phyloP scores from a whole-genome alignment of 2,329 filamentous ascomycete species.

The Pestalotiopsis sp. region DNA sequence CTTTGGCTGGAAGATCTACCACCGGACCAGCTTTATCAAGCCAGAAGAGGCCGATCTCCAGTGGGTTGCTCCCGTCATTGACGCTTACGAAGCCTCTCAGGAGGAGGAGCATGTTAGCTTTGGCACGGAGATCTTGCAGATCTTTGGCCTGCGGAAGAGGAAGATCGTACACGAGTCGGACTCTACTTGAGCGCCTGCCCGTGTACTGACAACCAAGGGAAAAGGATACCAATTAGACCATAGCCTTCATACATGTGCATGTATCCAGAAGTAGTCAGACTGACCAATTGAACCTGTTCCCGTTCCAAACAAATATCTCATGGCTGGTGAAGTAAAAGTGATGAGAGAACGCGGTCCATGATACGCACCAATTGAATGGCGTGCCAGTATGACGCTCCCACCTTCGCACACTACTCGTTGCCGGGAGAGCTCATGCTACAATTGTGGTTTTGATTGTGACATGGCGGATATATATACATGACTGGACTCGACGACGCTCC shows the following conservation, averaged over 20 bases:
- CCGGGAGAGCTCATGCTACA: too few relatives aligned
- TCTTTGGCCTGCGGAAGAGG: background rate
- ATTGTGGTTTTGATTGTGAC: too few relatives aligned
- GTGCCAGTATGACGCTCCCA: too few relatives aligned
- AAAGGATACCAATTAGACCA: background rate
- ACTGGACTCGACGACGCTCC: too few relatives aligned
- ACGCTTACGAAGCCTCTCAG: conserved; percentile 46
- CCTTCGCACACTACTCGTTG: too few relatives aligned
- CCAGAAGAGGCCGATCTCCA: conserved; percentile 61
- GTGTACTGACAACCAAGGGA: background rate
- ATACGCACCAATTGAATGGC: too few relatives aligned
- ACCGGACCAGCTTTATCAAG: conserved; percentile 57
- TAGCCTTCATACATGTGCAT: background rate
- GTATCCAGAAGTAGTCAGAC: background rate
- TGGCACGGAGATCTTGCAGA: background rate
- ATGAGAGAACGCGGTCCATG: too few relatives aligned
- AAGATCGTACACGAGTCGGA: background rate
- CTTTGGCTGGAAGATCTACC: conserved; percentile 67
- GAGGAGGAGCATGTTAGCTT: background rate
- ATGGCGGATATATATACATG: too few relatives aligned
- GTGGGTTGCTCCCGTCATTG: conserved; percentile 62
- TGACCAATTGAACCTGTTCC: too few relatives aligned
- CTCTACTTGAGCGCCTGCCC: background rate
- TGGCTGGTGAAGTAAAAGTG: too few relatives aligned
- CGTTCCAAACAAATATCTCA: too few relatives aligned